Base-by-base conservation (phyloP, 345 rosid genomes). In the Eucalyptus sideroxylon region DNA sequence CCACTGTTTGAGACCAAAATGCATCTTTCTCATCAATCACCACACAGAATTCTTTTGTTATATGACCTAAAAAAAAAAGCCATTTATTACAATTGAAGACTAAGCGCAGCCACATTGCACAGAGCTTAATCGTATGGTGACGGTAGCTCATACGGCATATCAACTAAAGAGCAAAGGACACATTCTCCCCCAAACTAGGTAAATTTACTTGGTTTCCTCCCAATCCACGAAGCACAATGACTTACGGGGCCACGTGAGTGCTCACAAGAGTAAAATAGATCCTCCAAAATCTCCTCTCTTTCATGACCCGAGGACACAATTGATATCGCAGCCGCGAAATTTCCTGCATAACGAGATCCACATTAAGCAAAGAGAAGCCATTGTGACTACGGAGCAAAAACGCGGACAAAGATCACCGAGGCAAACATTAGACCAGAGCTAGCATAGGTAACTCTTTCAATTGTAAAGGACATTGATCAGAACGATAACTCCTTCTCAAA, bases 281-380 rank as follows among this genome's bases (percentile, higher is more conserved):
- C 95, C 95, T 95, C 99, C 99, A 98, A 91, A 98, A 98, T 88
- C 94, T 96, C 93, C 93, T 89, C 90, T 98, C 99, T 91, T 97
- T 98, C 99, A 98, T 98, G 67, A 92, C 92, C 17, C 99, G 96
- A 1, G 99, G 99, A 90, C 99, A 98, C 87, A 98, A 89, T 87
- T 98, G 98, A 91, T 97, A 98, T 87, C 99, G 94, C 50, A 98
- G 91, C 89, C 90, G 95, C 19, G 98, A 96, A 86, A 97, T 96
- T 95, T 93, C 96, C 99, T 98, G 94, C 93, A 93, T 59, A 88
- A 90, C 21, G 49, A 88, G 44, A 83, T 17, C 83, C 11, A 21
- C 44, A 40, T 40, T 2, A n/a, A 69, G 2, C 45, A 77, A 37
- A 40, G 83, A 37, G 83, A 77, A 37, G 47, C 6, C 12, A 21